These are phyloP conservation scores for Echium plantagineum DNA, from an alignment of 257 asterid genomes.

Conservation along the genomic window DNA sequence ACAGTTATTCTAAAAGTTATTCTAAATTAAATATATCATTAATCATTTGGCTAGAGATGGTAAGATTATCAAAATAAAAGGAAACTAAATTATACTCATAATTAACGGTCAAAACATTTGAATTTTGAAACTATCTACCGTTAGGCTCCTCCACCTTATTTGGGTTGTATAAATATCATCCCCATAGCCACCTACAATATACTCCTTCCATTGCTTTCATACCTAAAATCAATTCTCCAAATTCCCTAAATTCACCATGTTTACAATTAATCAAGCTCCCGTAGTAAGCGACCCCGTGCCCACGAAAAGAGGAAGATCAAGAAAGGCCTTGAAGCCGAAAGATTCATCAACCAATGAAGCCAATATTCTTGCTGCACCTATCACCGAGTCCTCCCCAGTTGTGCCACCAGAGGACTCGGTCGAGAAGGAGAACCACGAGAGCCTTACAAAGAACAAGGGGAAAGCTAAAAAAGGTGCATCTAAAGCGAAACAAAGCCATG, in stretches of 20 bases:
- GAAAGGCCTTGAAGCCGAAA: constrained; percentile 41
- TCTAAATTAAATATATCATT: too few species aligned
- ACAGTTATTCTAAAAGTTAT: too few species aligned
- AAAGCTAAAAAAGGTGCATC: constrained; percentile 43
- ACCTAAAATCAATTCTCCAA: not conserved
- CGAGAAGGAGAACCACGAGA: constrained; percentile 51
- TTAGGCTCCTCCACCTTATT: not conserved
- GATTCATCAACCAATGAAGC: constrained; percentile 37
- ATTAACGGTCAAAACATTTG: not conserved
- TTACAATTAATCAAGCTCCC: constrained; percentile 31
- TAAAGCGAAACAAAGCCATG: constrained; percentile 37
- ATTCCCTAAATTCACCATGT: constrained; percentile 21
- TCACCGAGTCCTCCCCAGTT: constrained; percentile 22
- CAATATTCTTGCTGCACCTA: constrained; percentile 49
- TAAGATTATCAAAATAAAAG: too few species aligned
- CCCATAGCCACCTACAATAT: constrained; percentile 1
- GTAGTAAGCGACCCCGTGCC: constrained; percentile 23
- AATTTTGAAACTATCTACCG: constrained; percentile 24
- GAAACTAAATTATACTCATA: too few species aligned
- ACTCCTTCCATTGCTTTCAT: not conserved
- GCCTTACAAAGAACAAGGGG: constrained; percentile 37
- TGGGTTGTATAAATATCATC: constrained; percentile 1
- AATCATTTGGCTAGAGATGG: too few species aligned
- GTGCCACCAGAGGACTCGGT: constrained; percentile 19
- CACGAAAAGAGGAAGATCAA: constrained; percentile 37